Conservation (phyloP, 2,329 filamentous ascomycete species). For the Coniella lustricola region DNA sequence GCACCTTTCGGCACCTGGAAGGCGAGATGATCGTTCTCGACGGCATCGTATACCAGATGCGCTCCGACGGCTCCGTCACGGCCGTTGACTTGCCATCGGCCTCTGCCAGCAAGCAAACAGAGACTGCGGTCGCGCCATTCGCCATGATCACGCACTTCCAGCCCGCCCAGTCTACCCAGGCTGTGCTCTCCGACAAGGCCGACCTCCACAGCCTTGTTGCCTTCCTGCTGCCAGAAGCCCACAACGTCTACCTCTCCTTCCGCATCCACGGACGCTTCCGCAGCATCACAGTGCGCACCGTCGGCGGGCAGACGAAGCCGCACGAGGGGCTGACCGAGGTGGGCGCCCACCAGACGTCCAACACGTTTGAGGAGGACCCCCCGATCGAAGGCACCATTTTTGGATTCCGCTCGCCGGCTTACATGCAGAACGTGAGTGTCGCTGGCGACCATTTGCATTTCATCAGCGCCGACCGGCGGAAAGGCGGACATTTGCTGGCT, state of each 20-base stretch:
- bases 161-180: slow-evolving; percentile 18
- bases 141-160: slow-evolving; percentile 27
- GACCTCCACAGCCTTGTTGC: slow-evolving; percentile 22
- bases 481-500: slow-evolving; percentile 27
- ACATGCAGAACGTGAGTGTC: slow-evolving; percentile 28
- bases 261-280: slow-evolving; percentile 25
- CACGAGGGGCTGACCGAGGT: slow-evolving; percentile 25
- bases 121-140: slow-evolving; percentile 23
- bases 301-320: slow-evolving; percentile 24
- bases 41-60: slow-evolving; percentile 28
- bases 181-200: slow-evolving; percentile 23
- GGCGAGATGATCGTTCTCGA: slow-evolving; percentile 31
- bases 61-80: slow-evolving; percentile 25
- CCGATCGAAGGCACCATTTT: slow-evolving; percentile 23
- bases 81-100: slow-evolving; percentile 16
- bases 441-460: slow-evolving; percentile 30
- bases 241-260: slow-evolving; percentile 26
- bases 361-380: slow-evolving; percentile 20
- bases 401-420: slow-evolving; percentile 27
- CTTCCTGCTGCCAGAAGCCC: slow-evolving; percentile 19
- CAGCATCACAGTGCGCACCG: slow-evolving; percentile 25
- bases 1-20: slow-evolving; percentile 27
- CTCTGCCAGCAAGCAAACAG: too few species aligned
- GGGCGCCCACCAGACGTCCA: slow-evolving; percentile 22
- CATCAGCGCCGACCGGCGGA: slow-evolving; percentile 25